Conservation (phyloP, 805 yeast genomes). For the Candida sonorensis region DNA sequence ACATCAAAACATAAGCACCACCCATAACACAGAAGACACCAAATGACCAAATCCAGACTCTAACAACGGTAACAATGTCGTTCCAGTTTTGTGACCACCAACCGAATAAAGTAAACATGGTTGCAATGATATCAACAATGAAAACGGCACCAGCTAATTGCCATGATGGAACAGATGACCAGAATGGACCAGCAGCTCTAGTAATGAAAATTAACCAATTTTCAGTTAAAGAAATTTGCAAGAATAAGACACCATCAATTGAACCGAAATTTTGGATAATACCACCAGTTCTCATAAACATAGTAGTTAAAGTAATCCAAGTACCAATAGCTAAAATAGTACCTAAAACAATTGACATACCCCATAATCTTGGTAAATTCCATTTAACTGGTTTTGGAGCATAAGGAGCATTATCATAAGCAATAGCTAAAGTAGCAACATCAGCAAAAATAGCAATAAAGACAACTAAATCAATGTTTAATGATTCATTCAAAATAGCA, state of each 20-base stretch:
- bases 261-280: conserved; percentile 90
- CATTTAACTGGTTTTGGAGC: conserved; percentile 87
- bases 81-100: conserved; percentile 96
- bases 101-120: conserved; percentile 82
- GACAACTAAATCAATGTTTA: conserved; percentile 83
- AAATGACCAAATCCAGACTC: conserved; percentile 86
- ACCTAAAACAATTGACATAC: conserved; percentile 82
- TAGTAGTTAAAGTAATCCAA: conserved; percentile 86
- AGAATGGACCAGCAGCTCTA: conserved; percentile 94
- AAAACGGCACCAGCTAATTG: conserved; percentile 87
- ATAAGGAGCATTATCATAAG: conserved; percentile 63
- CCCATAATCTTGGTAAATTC: conserved; percentile 93
- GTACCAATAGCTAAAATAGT: conserved; percentile 75
- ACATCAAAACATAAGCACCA: conserved; percentile 88
- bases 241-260: conserved; percentile 80
- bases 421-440: conserved; percentile 93
- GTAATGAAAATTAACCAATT: conserved; percentile 93
- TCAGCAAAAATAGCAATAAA: conserved; percentile 95
- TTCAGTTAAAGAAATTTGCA: conserved; percentile 86
- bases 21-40: conserved; percentile 92
- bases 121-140: conserved; percentile 78
- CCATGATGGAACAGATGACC: conserved; percentile 93
- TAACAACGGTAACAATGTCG: conserved; percentile 84
- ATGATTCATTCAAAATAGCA: conserved; percentile 78
- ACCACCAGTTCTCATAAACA: conserved; percentile 82